A percentile compares a stretch with the other conserved stretches of the same genome.
phyloP scores from a whole-genome alignment of 2,329 filamentous ascomycete genomes.

The Amesomyces nigricolor region DNA sequence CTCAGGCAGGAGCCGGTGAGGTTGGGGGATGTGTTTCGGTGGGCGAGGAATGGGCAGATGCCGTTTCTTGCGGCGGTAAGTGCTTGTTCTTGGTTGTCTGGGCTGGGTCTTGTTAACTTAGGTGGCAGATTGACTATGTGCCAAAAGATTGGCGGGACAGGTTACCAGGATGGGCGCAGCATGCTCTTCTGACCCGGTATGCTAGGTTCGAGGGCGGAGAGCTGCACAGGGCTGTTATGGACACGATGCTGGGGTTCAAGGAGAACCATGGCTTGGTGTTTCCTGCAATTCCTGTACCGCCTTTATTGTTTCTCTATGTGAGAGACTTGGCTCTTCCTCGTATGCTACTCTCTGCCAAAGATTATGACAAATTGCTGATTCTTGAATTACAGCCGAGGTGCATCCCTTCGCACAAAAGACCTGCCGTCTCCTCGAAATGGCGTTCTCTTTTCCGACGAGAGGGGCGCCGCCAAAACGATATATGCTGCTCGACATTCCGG shows the following conservation, averaged over 20 bases:
- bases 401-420: constrained; percentile 56
- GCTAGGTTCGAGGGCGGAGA: constrained; percentile 41
- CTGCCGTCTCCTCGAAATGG: constrained; percentile 43
- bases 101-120: constrained; percentile 1
- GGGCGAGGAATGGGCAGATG: constrained; percentile 62
- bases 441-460: constrained; percentile 53
- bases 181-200: constrained; percentile 49
- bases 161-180: constrained; percentile 57
- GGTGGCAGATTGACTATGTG: constrained; percentile 46
- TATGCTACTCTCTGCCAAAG: constrained; percentile 35
- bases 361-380: constrained; percentile 25
- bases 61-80: constrained; percentile 64
- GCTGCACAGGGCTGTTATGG: constrained; percentile 59
- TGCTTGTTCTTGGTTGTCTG: constrained; percentile 2
- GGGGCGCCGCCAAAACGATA: constrained; percentile 13
- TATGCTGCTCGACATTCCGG: constrained; percentile 58
- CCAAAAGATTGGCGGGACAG: constrained; percentile 61
- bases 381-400: constrained; percentile 53
- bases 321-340: constrained; percentile 69
- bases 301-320: constrained; percentile 64
- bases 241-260: constrained; percentile 58
- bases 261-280: constrained; percentile 64
- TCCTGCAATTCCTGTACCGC: constrained; percentile 64
- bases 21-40: constrained; percentile 64
- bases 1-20: constrained; percentile 72